phyloP scores from a whole-genome alignment of 805 yeast species.

The Yamadazyma kitorensis region DNA sequence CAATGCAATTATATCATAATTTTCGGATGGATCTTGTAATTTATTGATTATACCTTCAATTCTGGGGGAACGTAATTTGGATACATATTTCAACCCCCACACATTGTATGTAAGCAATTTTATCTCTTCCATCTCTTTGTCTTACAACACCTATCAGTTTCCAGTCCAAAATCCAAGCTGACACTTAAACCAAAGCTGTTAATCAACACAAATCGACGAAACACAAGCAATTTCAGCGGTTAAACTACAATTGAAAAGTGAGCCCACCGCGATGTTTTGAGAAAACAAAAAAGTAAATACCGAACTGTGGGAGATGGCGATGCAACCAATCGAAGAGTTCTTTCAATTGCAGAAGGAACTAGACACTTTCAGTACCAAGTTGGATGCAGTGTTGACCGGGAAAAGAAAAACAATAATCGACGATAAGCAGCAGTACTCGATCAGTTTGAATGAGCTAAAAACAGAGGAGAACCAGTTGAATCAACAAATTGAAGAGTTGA shows the following conservation, averaged over 20 bases:
- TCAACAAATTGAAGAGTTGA: slow-evolving; percentile 27
- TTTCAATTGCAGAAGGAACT: slow-evolving; percentile 11
- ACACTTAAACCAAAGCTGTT: no score
- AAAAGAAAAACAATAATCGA: slow-evolving; percentile 31
- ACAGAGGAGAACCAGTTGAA: slow-evolving; percentile 28
- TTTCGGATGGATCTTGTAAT: slow-evolving; percentile 34
- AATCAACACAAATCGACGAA: no score
- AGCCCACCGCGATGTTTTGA: no score
- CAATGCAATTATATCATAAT: slow-evolving; percentile 84
- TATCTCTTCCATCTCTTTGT: slow-evolving; percentile 17
- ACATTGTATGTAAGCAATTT: slow-evolving; percentile 68
- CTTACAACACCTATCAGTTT: not conserved
- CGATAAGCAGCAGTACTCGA: slow-evolving; percentile 31
- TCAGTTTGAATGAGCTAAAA: slow-evolving; percentile 28
- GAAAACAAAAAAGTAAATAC: no score
- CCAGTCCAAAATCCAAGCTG: no score
- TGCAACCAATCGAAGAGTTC: slow-evolving; percentile 12
- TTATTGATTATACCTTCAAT: slow-evolving; percentile 70
- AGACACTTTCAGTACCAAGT: slow-evolving; percentile 10
- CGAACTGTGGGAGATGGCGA: not conserved
- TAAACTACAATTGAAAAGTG: no score
- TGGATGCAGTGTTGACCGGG: slow-evolving; percentile 9
- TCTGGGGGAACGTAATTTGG: slow-evolving; percentile 66
- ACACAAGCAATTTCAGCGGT: no score
- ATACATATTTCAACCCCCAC: slow-evolving; percentile 88